Percentiles rank a stretch among this genome's conserved stretches.
Evolutionary conservation across 352 stramenopile species (phyloP).

Genomic region (Elongisporangium undulatum): DNA sequence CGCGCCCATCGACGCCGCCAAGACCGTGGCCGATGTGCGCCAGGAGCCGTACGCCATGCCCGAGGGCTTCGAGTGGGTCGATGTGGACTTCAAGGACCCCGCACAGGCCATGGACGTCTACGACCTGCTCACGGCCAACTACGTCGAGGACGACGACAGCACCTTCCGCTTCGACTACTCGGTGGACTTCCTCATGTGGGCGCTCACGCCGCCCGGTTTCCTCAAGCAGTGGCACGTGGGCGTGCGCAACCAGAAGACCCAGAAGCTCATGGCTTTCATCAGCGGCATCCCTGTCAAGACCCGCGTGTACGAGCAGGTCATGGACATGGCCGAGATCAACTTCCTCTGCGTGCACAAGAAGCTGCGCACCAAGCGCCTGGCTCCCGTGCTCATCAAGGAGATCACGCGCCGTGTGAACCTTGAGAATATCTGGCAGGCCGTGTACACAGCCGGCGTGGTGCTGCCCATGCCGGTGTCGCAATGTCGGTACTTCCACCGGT

Average conservation of each 20-base stretch:
- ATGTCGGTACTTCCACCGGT: constrained; percentile 98
- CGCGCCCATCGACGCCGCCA: constrained; percentile 92
- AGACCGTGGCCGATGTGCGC: constrained; percentile 89
- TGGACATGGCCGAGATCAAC: constrained; percentile 96
- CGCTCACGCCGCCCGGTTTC: constrained; percentile 94
- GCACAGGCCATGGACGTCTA: constrained; percentile 93
- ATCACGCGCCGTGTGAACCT: constrained; percentile 98
- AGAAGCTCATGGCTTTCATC: constrained; percentile 98
- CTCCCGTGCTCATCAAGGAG: constrained; percentile 99
- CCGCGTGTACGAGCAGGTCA: constrained; percentile 51
- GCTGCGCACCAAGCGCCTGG: constrained; percentile 93
- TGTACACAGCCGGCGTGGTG: constrained; percentile 98
- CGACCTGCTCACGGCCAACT: constrained; percentile 97
- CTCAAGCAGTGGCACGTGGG: constrained; percentile 94
- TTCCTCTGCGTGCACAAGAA: constrained; percentile 99
- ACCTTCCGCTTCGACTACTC: constrained; percentile 97
- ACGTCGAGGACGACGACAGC: constrained; percentile 99
- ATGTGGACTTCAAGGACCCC: constrained; percentile 89
- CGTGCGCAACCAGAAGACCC: constrained; percentile 90
- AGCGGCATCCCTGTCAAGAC: constrained; percentile 92
- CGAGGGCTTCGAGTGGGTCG: constrained; percentile 92
- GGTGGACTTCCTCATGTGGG: constrained; percentile 87
- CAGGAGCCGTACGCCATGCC: constrained; percentile 96
- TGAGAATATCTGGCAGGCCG: constrained; percentile 92
- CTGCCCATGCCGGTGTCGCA: constrained; percentile 94